phyloP scores from a whole-genome alignment of 768 basidiomycete species.

The Gymnopilus dilepis region DNA sequence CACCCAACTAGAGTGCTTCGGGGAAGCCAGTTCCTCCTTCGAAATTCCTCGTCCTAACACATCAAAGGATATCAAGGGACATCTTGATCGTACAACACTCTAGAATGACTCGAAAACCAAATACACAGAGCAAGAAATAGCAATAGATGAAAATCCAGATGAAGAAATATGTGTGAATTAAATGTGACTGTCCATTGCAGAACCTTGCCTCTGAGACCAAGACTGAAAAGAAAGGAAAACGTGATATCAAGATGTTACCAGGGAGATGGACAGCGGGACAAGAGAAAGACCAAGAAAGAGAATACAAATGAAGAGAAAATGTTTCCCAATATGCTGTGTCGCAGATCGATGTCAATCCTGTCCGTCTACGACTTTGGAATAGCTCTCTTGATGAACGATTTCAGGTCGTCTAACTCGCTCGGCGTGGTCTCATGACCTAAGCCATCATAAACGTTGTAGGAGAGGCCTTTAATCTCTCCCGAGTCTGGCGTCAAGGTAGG shows the following conservation, averaged over 20 bases:
- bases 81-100: neutral
- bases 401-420: slow-evolving; percentile 73
- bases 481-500: slow-evolving; percentile 37
- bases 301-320: neutral
- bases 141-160: slow-evolving; percentile 4
- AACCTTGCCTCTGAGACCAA: slow-evolving; percentile 2
- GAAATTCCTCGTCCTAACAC: neutral
- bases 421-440: slow-evolving; percentile 69
- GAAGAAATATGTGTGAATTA: neutral
- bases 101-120: neutral
- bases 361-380: slow-evolving; percentile 35
- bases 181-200: neutral
- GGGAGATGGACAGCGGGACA: neutral
- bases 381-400: slow-evolving; percentile 68
- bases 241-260: slow-evolving; percentile 4
- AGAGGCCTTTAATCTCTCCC: slow-evolving; percentile 57
- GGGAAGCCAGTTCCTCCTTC: neutral
- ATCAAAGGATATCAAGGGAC: too few relatives aligned
- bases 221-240: neutral
- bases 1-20: neutral
- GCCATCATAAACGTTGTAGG: slow-evolving; percentile 70
- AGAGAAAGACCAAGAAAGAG: neutral
- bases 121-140: slow-evolving; percentile 2
- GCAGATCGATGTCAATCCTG: neutral
- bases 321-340: neutral